Conservation (phyloP, 2,329 filamentous ascomycete species). For the Epichloe amarillans region DNA sequence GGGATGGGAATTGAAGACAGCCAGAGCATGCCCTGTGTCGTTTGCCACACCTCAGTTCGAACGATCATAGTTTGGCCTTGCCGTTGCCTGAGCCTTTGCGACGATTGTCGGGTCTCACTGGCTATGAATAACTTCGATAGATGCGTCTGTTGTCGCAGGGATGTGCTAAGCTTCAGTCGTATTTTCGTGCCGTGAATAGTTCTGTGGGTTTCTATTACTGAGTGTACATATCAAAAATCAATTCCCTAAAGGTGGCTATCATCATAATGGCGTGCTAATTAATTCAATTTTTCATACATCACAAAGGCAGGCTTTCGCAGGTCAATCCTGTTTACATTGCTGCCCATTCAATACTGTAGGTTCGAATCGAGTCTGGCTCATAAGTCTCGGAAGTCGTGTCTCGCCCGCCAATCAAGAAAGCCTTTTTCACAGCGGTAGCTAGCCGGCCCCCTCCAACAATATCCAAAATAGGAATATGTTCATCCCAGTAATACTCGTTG, state of each 20-base stretch:
- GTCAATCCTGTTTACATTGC: slow-evolving; percentile 51
- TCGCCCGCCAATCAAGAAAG: slow-evolving; percentile 71
- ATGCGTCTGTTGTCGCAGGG: slow-evolving; percentile 84
- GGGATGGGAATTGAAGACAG: slow-evolving; percentile 48
- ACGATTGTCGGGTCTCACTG: slow-evolving; percentile 84
- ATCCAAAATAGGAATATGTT: slow-evolving; percentile 73
- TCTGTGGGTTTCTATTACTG: too few relatives aligned
- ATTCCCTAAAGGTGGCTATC: too few relatives aligned
- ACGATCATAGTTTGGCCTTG: slow-evolving; percentile 95
- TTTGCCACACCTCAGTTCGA: slow-evolving; percentile 76
- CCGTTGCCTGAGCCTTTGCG: slow-evolving; percentile 83
- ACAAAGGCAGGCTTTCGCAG: background rate
- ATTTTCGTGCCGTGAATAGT: slow-evolving; percentile 60
- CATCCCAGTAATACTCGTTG: slow-evolving; percentile 73
- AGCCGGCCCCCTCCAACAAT: slow-evolving; percentile 82
- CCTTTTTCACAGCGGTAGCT: slow-evolving; percentile 93
- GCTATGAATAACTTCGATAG: slow-evolving; percentile 97
- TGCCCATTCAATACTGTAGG: slow-evolving; percentile 87
- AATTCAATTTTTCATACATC: too few relatives aligned
- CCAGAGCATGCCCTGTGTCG: slow-evolving; percentile 73
- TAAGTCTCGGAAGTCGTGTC: slow-evolving; percentile 22
- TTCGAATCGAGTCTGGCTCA: slow-evolving; percentile 37
- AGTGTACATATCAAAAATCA: too few relatives aligned
- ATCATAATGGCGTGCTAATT: too few relatives aligned
- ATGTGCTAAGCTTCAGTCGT: slow-evolving; percentile 78